Base-by-base conservation (phyloP, 306 rosid species). In the Trichosanthes cucumerina region DNA sequence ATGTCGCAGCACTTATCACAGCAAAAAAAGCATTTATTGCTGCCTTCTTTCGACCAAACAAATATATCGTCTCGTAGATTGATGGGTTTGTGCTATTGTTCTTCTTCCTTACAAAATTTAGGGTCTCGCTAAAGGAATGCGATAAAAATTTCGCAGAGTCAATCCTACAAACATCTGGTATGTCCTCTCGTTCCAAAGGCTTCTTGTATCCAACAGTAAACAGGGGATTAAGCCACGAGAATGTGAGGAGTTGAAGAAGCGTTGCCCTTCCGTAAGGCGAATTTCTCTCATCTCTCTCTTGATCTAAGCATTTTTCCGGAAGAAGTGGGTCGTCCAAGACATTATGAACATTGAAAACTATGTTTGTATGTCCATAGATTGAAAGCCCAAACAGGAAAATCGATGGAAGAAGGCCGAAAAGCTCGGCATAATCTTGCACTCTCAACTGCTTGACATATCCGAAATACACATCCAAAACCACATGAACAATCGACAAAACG, bases 171-270 rank as follows among this genome's bases (percentile, higher is more conserved):
- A 94, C 84, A 47, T 91, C 80, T 28, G 98, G 98, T 77, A 95
- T 83, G 73, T 91, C 93, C 62, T 82, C 84, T 64, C 63, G 85
- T 34, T 89, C 91, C 10, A 95, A 85, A 0, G 98, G 91, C 53
- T 88, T 95, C 88, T 79, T 92, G 21, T 79, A 82, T 53, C 98
- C 98, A 52, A 84, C 58, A 1, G 86, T 83, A 79, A 95, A 92
- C 85, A 95, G 83, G 0, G 96, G 97, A 59, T 91, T 95, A 79
- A 95, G 97, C 98, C 98, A 95, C 19, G 97, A 92, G 84, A 92
- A 95, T 65, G 81, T 92, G 19, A 95, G 62, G 78, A 90, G 96
- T 80, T 92, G 92, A 31, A 88, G 23, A 77, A 91, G 76, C 77
- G 86, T 82, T 26, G 98, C 89, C 74, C 90, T 88, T 39, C 91